Base-by-base conservation (phyloP, 192 early-diverging fungal genomes). In the Geranomyces michiganensis region DNA sequence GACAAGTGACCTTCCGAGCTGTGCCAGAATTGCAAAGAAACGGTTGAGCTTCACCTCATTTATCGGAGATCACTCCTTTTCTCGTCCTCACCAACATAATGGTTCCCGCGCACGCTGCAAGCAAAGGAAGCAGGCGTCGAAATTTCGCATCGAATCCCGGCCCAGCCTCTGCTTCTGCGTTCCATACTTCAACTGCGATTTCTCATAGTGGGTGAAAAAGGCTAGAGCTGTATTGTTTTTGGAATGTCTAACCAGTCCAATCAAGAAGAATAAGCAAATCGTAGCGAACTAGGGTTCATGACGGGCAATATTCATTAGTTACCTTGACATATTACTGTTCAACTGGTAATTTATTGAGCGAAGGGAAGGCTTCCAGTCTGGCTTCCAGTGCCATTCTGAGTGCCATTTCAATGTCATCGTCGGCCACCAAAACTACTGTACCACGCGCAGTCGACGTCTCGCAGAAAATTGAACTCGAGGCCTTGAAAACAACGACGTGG, bases 151-250 rank as follows among this genome's bases (percentile, higher is more conserved):
- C 0, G 92, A 91, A 62, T 96, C 95, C 12, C 86, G 79, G 0
- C 93, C 94, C 17, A 96, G 78, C 10, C 94, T 87, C 81, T 89
- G 89, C 88, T 90, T 19, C 31, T n/a, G 17, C 0, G 94, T 96
- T 26, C 96, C 96, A 78, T 98, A 98, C 58, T 92, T 89, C 6
- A 94, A 83, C 79, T 91, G 86, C 65, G 91, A 82, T 33, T 90
- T 82, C 77, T 96, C 96, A 13, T 92, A 92, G 75, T 94, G 91
- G 1, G 94, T 98, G 75, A 98, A 98, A 44, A 93, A 91, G 29
- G 92, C 89, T 22, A 88, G 82, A 7, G 94, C 91, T 1, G 92
- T 98, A 75, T 95, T 95, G 79, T 96, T 96, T 71, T 95, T 97
- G 17, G 93, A 94, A 79, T 97, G 95, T 15, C 93, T 89, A 41